A percentile compares a stretch with the other conserved stretches of the same genome.
These are phyloP conservation scores for Plenodomus lindquistii DNA, from an alignment of 2,329 filamentous ascomycete species.

Conservation along the genomic window DNA sequence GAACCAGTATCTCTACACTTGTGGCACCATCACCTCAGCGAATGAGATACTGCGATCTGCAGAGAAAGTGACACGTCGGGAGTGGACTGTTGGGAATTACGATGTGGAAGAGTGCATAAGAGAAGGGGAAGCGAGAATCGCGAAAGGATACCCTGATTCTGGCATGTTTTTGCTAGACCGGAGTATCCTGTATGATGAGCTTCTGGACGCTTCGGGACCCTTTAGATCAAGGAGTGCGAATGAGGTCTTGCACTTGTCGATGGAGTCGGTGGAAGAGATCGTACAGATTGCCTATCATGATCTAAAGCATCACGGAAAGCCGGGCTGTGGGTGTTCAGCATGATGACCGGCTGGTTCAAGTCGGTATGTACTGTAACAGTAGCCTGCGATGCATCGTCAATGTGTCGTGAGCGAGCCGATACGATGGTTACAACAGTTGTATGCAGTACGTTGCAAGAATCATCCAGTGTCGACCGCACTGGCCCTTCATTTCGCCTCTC, in stretches of 20 bases:
- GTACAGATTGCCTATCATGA: slow-evolving; percentile 23
- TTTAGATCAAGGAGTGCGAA: slow-evolving; percentile 35
- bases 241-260: slow-evolving; percentile 13
- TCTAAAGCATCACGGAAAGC: slow-evolving; percentile 27
- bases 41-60: slow-evolving; percentile 37
- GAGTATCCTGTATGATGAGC: slow-evolving; percentile 43
- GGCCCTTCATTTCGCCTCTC: neutral
- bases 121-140: slow-evolving; percentile 42
- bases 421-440: too few relatives aligned
- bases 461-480: too few relatives aligned
- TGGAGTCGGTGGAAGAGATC: slow-evolving; percentile 24
- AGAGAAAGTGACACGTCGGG: slow-evolving; percentile 28
- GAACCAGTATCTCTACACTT: slow-evolving; percentile 43
- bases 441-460: too few relatives aligned
- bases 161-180: slow-evolving; percentile 46
- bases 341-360: slow-evolving; percentile 3
- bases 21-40: slow-evolving; percentile 36
- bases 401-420: too few relatives aligned
- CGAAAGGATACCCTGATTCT: slow-evolving; percentile 44
- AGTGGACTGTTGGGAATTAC: slow-evolving; percentile 38
- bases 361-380: too few relatives aligned
- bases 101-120: slow-evolving; percentile 40
- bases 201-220: slow-evolving; percentile 21
- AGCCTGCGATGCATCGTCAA: too few relatives aligned
- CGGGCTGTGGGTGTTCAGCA: slow-evolving; percentile 40